These are phyloP conservation scores for Coemansia sp. DNA, from an alignment of 192 early-diverging fungal species.

Conservation along the genomic window DNA sequence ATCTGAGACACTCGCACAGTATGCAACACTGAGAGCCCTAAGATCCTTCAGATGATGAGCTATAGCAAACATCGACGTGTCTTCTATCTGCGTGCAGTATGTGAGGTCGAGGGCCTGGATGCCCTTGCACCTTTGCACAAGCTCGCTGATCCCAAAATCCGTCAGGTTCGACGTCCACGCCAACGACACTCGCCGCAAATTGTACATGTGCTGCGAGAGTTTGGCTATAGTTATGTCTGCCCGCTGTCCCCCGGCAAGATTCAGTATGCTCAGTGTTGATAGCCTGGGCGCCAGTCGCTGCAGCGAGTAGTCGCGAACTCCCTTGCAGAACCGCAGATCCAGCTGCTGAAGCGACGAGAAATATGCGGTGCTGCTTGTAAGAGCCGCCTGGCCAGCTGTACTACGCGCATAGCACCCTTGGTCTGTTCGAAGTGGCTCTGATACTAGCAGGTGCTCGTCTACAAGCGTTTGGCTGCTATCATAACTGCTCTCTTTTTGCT, in stretches of 20 bases:
- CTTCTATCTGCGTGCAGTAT: conserved; percentile 58
- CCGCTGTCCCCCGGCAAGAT: conserved; percentile 58
- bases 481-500: neutral
- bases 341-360: conserved; percentile 47
- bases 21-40: conserved; percentile 52
- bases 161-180: conserved; percentile 61
- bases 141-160: conserved; percentile 58
- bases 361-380: conserved; percentile 7
- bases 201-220: conserved; percentile 50
- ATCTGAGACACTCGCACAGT: conserved; percentile 56
- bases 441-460: too few relatives aligned
- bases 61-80: conserved; percentile 55
- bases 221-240: conserved; percentile 62
- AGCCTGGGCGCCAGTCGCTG: conserved; percentile 56
- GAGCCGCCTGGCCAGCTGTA: neutral
- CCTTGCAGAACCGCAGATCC: conserved; percentile 61
- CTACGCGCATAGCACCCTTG: neutral
- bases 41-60: conserved; percentile 38
- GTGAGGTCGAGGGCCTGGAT: conserved; percentile 59
- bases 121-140: conserved; percentile 52
- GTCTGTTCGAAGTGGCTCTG: too few relatives aligned
- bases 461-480: neutral
- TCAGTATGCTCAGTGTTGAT: conserved; percentile 42
- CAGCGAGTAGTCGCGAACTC: conserved; percentile 59
- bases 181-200: conserved; percentile 52